Evolutionary conservation across 176 grass and related monocot species (phyloP).

Genomic region (Musa acuminata): DNA sequence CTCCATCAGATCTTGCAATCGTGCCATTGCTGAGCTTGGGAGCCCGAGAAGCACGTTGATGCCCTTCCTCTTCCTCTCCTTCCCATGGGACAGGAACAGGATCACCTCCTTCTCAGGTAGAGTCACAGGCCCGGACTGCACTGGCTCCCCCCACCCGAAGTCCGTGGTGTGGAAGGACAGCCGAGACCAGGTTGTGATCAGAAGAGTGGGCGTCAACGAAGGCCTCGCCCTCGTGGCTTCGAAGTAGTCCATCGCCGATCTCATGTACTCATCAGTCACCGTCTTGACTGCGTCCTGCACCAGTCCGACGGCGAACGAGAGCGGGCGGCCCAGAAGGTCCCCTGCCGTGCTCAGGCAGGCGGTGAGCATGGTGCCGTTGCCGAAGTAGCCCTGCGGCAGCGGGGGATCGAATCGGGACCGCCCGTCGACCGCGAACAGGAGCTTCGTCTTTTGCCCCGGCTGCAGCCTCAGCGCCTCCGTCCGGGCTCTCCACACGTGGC

Average conservation of each 20-base stretch:
- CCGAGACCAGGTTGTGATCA: constrained; percentile 84
- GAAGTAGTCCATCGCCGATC: constrained; percentile 88
- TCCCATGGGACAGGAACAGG: constrained; percentile 73
- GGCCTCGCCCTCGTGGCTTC: constrained; percentile 67
- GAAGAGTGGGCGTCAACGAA: constrained; percentile 62
- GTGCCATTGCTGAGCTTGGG: constrained; percentile 66
- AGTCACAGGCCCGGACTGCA: constrained; percentile 68
- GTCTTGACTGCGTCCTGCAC: constrained; percentile 56
- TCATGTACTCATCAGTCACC: constrained; percentile 84
- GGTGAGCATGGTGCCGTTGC: constrained; percentile 77
- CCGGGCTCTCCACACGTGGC: constrained; percentile 72
- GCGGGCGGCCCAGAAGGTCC: constrained; percentile 40
- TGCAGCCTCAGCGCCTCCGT: constrained; percentile 40
- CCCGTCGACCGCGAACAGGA: constrained; percentile 90
- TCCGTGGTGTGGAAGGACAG: constrained; percentile 70
- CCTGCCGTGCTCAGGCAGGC: constrained; percentile 39
- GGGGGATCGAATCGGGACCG: constrained; percentile 48
- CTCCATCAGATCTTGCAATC: constrained; percentile 75
- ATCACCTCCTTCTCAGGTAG: constrained; percentile 92
- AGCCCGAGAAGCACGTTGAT: constrained; percentile 85
- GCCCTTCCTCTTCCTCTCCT: constrained; percentile 49
- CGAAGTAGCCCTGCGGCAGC: constrained; percentile 62
- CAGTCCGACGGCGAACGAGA: constrained; percentile 38
- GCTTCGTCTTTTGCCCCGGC: constrained; percentile 62
- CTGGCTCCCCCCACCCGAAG: constrained; percentile 77